phyloP scores from a whole-genome alignment of 371 early-diverging fungal genomes.

The Conidiobolus incongruus region DNA sequence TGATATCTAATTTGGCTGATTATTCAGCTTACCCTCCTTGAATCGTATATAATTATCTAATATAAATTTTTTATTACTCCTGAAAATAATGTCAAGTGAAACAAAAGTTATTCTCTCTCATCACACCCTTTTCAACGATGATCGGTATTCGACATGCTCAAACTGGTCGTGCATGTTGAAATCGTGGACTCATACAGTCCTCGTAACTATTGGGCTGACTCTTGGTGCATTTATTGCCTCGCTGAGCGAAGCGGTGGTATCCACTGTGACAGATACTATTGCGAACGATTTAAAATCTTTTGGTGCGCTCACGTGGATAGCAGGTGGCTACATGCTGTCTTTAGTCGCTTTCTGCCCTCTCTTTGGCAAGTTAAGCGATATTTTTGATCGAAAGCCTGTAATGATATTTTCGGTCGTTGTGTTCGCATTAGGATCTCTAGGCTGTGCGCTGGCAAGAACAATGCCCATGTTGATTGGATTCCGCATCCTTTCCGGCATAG shows the following conservation, averaged over 20 bases:
- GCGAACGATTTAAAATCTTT: constrained; percentile 36
- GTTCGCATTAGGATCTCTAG: constrained; percentile 32
- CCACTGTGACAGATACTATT: constrained; percentile 46
- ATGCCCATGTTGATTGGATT: constrained; percentile 41
- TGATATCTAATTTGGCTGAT: too few species aligned
- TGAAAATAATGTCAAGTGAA: too few species aligned
- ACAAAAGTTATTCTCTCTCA: too few species aligned
- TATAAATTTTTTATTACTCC: too few species aligned
- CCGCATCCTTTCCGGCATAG: constrained; percentile 36
- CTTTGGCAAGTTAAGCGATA: constrained; percentile 33
- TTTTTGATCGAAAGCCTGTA: constrained; percentile 34
- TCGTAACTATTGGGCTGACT: constrained; percentile 21
- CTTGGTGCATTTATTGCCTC: constrained; percentile 51
- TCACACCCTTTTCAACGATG: too few species aligned
- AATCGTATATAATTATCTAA: too few species aligned
- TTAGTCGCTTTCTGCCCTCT: constrained; percentile 27
- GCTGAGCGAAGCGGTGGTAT: constrained; percentile 50
- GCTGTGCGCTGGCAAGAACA: constrained; percentile 37
- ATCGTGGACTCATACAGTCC: too few species aligned
- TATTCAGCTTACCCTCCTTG: too few species aligned
- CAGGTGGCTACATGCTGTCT: constrained; percentile 23
- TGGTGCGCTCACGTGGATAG: constrained; percentile 35
- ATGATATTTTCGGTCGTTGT: constrained; percentile 28
- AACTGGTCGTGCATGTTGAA: too few species aligned
- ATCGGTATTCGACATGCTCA: too few species aligned